A percentile compares a stretch with the other conserved stretches of the same genome.
Evolutionary conservation across 306 rosid species (phyloP).

Genomic region (Carpinus fangiana): DNA sequence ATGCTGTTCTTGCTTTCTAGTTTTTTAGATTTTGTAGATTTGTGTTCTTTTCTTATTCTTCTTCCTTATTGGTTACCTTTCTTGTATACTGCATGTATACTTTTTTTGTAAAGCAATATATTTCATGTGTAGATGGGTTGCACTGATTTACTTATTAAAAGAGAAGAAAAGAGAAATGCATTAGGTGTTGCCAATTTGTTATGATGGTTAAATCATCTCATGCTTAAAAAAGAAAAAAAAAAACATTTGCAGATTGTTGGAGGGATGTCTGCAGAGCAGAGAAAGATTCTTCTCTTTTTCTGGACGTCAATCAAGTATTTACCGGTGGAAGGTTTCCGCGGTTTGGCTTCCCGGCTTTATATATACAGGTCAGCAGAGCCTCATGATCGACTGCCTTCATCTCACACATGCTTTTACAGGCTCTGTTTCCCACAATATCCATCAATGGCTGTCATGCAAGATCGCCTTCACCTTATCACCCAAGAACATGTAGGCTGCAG

Average conservation of each 20-base stretch:
- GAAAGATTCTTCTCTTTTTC: slow-evolving; percentile 74
- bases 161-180: no score
- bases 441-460: slow-evolving; percentile 54
- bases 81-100: no score
- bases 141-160: no score
- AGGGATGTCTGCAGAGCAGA: slow-evolving; percentile 72
- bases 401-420: slow-evolving; percentile 80
- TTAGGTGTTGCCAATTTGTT: slow-evolving; percentile 7
- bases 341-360: slow-evolving; percentile 65
- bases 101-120: no score
- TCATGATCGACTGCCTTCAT: slow-evolving; percentile 63
- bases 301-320: slow-evolving; percentile 90
- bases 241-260: slow-evolving; percentile 54
- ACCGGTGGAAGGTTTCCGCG: slow-evolving; percentile 88
- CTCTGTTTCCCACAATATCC: slow-evolving; percentile 76
- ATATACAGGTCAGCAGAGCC: slow-evolving; percentile 58
- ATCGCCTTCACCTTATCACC: slow-evolving; percentile 66
- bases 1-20: no score
- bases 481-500: slow-evolving; percentile 87
- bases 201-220: slow-evolving; percentile 17
- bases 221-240: slow-evolving; percentile 14
- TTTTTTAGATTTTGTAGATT: no score
- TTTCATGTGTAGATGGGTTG: no score
- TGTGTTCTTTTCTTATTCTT: no score
- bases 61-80: no score